Evolutionary conservation across 1,284 basidiomycete genomes (phyloP), one percentile per base, ranked within the genome.

Genomic region (Cryptococcus wingfieldii): DNA sequence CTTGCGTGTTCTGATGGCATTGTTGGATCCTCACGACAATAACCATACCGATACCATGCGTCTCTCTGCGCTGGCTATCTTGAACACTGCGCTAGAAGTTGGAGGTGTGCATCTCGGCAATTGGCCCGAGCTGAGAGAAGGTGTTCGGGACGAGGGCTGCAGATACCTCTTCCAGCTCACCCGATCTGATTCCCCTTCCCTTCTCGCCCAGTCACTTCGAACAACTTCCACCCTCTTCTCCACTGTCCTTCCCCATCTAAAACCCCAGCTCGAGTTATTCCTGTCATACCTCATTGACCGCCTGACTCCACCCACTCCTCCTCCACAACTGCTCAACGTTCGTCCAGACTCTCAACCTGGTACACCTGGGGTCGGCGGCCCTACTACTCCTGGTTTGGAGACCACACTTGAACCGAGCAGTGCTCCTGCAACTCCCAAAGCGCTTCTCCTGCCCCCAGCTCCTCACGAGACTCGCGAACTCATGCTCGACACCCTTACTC

Each of bases 31-130:
- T 16, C 88, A 85, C 65, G 93, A 96, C 68, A 86, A 90, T 62
- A 86, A 94, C 53, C 95, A 98, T 73, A 98, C 96, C 5, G 94
- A 98, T 73, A 91, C 94, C 4, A 98, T 96, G 65, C 86, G 96
- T 6, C 80, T 97, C 12, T 88, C 90, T 47, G 89, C 93, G 0
- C 82, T 98, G 37, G 84, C 87, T 0, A 88, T 96, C 53, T 82
- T 99, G 50, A 93, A 92, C 67, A 82, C 87, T n/a, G 86, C 90
- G 1, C 85, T 98, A 59, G 93, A 98, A 76, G 84, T 87, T 34
- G 84, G 89, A 8, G 93, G 94, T 4, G 75, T 81, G 18, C 83
- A 82, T 44, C 84, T 99, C 54, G 83, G 85, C 46, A 79, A 82
- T 31, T 93, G 75, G 75, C 66, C 69, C 9, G 76, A 77, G 52